A percentile compares a stretch with the other conserved stretches of the same genome.
phyloP scores from a whole-genome alignment of 805 yeast species.

The Candida sonorensis region DNA sequence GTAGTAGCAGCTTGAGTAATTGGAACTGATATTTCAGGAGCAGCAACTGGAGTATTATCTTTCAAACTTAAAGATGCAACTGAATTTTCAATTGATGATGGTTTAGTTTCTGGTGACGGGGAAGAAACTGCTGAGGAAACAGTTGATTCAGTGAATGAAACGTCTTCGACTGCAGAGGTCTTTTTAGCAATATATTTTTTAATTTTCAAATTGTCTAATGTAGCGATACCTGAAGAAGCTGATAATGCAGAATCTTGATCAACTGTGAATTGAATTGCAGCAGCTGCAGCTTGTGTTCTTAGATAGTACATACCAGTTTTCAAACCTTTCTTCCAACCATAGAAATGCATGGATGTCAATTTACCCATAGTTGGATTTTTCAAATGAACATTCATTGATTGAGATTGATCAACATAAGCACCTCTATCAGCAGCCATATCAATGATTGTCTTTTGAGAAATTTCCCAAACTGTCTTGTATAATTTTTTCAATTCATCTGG shows the following conservation, averaged over 20 bases:
- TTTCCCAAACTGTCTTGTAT: constrained; percentile 59
- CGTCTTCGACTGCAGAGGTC: constrained; percentile 23
- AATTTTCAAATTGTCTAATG: constrained; percentile 24
- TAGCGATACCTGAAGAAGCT: constrained; percentile 24
- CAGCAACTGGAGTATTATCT: neutral
- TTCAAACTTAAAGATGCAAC: constrained; percentile 38
- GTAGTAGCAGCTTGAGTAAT: constrained; percentile 4
- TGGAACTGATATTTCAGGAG: constrained; percentile 2
- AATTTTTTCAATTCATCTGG: constrained; percentile 48
- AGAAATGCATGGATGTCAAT: constrained; percentile 95
- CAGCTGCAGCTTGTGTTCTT: constrained; percentile 97
- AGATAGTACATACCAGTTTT: constrained; percentile 99
- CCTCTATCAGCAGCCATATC: constrained; percentile 72
- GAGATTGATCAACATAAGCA: constrained; percentile 85
- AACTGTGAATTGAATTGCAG: constrained; percentile 92
- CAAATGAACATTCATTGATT: constrained; percentile 86
- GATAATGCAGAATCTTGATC: constrained; percentile 38
- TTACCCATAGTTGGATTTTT: constrained; percentile 96
- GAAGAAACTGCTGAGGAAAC: constrained; percentile 34
- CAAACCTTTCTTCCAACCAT: constrained; percentile 98
- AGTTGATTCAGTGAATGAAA: constrained; percentile 25
- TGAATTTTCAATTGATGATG: constrained; percentile 36
- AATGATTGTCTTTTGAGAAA: constrained; percentile 50
- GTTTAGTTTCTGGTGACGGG: constrained; percentile 38
- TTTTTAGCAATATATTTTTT: constrained; percentile 29